A percentile compares a stretch with the other conserved stretches of the same genome.
Evolutionary conservation across 2,329 filamentous ascomycete genomes (phyloP).

Genomic region (Ceratocystis harringtonii): DNA sequence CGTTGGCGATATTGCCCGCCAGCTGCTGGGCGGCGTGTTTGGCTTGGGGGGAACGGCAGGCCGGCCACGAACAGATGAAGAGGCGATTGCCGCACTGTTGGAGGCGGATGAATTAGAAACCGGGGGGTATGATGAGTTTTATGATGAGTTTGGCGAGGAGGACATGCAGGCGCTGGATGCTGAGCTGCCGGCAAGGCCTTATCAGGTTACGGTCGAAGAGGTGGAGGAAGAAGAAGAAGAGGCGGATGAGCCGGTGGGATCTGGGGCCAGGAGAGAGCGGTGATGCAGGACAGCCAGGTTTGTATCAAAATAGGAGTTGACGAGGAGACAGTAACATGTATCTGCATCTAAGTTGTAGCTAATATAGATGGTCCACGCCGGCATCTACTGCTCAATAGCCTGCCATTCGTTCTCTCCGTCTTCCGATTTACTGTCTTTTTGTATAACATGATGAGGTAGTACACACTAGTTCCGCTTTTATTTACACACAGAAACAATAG

Average conservation of each 20-base stretch:
- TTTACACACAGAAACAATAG: too few relatives aligned
- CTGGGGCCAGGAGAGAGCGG: background rate
- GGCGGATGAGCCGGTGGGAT: background rate
- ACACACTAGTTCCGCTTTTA: too few relatives aligned
- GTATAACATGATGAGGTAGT: background rate
- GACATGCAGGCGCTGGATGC: background rate
- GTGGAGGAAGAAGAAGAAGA: background rate
- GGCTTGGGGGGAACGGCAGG: constrained; percentile 3
- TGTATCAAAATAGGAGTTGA: background rate
- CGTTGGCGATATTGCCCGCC: constrained; percentile 13
- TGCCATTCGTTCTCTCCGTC: too few relatives aligned
- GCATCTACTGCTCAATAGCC: too few relatives aligned
- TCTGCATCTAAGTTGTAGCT: background rate
- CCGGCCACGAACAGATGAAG: background rate
- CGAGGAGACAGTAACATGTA: background rate
- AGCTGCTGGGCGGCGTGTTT: constrained; percentile 14
- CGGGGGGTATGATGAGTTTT: background rate
- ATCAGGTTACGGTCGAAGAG: background rate
- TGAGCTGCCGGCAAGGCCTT: background rate
- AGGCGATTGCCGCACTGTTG: constrained; percentile 3
- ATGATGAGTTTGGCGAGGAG: background rate
- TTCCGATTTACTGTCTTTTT: too few relatives aligned
- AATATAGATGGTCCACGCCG: background rate
- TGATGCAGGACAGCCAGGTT: background rate
- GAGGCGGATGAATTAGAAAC: background rate